Evolutionary conservation across 306 rosid genomes (phyloP), one percentile per base, ranked within the genome.

Genomic region (Luffa aegyptiaca): DNA sequence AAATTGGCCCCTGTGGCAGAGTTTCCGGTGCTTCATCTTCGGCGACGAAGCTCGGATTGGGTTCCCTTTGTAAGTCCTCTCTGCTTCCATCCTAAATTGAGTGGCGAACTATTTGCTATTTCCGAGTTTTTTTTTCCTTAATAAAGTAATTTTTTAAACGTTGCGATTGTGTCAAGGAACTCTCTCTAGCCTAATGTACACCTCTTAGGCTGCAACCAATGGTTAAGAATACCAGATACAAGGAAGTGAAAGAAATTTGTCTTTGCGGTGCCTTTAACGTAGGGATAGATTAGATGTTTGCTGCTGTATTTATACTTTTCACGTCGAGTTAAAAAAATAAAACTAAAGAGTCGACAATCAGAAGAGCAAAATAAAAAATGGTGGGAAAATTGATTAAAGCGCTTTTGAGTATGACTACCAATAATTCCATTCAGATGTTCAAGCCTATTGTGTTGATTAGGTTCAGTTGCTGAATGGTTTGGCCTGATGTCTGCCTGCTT

Each of bases 11-110:
- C 89, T 0, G 89, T 96, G 1, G 94, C 94, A 2, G 99, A 96
- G 88, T 96, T 96, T 80, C 86, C 94, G 6, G 98, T 96, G 71
- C 91, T 96, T 82, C 99, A 96, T 87, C 91, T 93, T 59, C 90
- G 96, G 68, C 90, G 99, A 18, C 86, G 97, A 33, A 85, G 89
- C 49, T 81, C 93, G 14, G 93, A 93, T 77, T 96, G 99, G 99
- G 88, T 82, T 80, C 86, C 97, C 76, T 88, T 87, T 79, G 99
- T 96, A 91, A 88, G 99, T 91, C 75, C 82, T 12, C 41, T 72
- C 41, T 72, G 77, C 77, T 33, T 46, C 20, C 11, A 45, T 45
- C 55, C 39, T 10, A 56, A 44, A 21, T 45, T 20, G 76, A 45
- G 52, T 70, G 39, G 5, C 39, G 9, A 20, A 70, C 18, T 44